A percentile compares a stretch with the other conserved stretches of the same genome.
Conservation (phyloP, 169 alveolate species). For the Plasmodium blacklocki region DNA sequence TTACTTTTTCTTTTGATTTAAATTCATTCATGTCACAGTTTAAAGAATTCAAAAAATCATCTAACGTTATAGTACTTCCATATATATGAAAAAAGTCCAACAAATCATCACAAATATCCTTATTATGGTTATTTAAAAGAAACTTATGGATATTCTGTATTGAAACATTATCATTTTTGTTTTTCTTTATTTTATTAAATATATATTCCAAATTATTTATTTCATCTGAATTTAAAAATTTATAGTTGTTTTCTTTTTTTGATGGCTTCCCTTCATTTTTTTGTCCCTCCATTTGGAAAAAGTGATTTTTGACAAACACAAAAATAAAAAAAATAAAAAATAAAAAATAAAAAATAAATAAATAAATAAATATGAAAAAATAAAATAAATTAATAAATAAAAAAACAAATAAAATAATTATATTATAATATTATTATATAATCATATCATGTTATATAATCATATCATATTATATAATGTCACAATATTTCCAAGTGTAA, state of each 20-base stretch:
- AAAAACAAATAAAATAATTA: background rate
- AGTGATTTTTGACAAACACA: background rate
- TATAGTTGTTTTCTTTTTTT: constrained; percentile 57
- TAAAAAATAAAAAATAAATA: background rate
- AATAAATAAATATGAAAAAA: too few species aligned
- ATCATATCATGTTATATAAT: too few species aligned
- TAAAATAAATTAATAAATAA: background rate
- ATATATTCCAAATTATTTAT: constrained; percentile 62
- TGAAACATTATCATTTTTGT: constrained; percentile 43
- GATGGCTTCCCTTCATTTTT: constrained; percentile 1
- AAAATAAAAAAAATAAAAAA: background rate
- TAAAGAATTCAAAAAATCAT: constrained; percentile 37
- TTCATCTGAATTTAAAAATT: constrained; percentile 59
- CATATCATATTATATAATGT: too few species aligned
- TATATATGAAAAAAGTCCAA: constrained; percentile 44
- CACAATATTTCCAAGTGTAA: too few species aligned
- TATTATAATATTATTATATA: background rate
- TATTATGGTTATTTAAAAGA: constrained; percentile 38
- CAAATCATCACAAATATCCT: constrained; percentile 37
- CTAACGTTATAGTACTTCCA: constrained; percentile 58
- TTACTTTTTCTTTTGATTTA: constrained; percentile 60
- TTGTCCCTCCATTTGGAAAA: constrained; percentile 40
- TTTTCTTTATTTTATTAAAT: constrained; percentile 51
- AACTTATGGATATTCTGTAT: constrained; percentile 41
- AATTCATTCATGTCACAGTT: constrained; percentile 71